Conservation (phyloP, 495 filamentous ascomycete genomes). For the Parmelia sp. region DNA sequence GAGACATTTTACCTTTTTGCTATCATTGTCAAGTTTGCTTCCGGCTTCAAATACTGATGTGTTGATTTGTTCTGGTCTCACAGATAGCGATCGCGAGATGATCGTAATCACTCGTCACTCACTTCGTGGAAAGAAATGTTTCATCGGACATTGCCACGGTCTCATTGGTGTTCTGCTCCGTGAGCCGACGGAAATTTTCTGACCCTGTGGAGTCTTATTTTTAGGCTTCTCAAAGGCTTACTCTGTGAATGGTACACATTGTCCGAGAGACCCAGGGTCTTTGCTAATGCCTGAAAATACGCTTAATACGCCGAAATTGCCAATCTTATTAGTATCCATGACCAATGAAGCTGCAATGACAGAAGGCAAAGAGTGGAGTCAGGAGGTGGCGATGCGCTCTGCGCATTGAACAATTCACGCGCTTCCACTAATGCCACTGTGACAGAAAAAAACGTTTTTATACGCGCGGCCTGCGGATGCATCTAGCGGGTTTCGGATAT, state of each 20-base stretch:
- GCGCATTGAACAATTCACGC: background rate
- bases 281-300: background rate
- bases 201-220: too few species aligned
- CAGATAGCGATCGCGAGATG: background rate
- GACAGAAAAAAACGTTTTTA: background rate
- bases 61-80: background rate
- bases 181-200: too few species aligned
- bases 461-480: slow-evolving; percentile 6
- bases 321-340: background rate
- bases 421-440: slow-evolving; percentile 1
- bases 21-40: background rate
- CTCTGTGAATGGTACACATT: too few species aligned
- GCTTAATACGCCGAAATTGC: background rate
- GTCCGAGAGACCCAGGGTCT: too few species aligned
- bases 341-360: background rate
- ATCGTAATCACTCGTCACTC: too few species aligned
- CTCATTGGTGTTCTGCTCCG: too few species aligned
- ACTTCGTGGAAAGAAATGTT: too few species aligned
- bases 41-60: background rate
- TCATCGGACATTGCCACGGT: too few species aligned
- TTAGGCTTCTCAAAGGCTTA: background rate
- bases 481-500: background rate
- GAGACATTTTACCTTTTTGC: background rate
- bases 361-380: background rate
- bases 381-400: background rate